Conservation (phyloP, 1,284 basidiomycete species). For the Ganoderma meredithae region DNA sequence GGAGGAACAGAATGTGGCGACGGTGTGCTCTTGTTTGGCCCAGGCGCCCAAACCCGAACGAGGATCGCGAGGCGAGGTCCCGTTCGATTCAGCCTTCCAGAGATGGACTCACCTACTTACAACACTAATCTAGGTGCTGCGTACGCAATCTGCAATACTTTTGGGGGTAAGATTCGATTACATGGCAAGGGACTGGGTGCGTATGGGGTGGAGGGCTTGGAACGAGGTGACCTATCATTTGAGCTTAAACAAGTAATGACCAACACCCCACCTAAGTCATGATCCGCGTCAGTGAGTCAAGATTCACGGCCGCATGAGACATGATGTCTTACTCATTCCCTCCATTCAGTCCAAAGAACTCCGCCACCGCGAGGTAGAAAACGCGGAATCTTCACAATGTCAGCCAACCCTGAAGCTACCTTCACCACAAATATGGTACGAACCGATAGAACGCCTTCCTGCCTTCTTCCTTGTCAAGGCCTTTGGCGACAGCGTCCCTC, state of each 20-base stretch:
- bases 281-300: not conserved
- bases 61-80: not conserved
- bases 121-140: not conserved
- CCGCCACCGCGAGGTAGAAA: constrained; percentile 81
- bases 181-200: not conserved
- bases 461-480: constrained; percentile 58
- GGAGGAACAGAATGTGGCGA: not conserved
- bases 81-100: not conserved
- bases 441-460: constrained; percentile 68
- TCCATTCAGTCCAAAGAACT: constrained; percentile 72
- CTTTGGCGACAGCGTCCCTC: constrained; percentile 56
- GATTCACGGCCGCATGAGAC: not conserved
- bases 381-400: constrained; percentile 62
- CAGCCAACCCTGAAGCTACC: not conserved
- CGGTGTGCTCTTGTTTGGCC: not conserved
- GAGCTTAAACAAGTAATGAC: constrained; percentile 58
- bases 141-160: not conserved
- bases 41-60: not conserved
- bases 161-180: too few relatives aligned
- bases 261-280: constrained; percentile 56
- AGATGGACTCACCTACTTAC: not conserved
- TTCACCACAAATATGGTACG: not conserved
- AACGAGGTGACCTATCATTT: constrained; percentile 31
- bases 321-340: constrained; percentile 66
- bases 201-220: not conserved